Evolutionary conservation across 495 filamentous ascomycete genomes (phyloP).

Genomic region (Lepraria neglecta): DNA sequence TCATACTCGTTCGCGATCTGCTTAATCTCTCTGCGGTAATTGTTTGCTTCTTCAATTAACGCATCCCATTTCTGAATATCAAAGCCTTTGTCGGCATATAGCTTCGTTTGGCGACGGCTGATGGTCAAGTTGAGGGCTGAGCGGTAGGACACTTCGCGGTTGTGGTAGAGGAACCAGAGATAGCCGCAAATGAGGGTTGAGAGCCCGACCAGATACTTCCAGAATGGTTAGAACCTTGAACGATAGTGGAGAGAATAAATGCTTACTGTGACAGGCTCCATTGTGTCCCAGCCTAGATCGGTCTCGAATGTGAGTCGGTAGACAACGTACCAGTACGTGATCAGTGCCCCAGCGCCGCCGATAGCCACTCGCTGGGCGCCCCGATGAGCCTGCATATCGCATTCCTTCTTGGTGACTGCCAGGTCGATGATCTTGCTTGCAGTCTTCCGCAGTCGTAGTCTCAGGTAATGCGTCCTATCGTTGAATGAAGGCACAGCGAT

Average conservation of each 20-base stretch:
- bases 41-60: constrained; percentile 75
- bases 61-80: constrained; percentile 70
- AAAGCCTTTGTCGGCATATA: constrained; percentile 71
- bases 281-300: constrained; percentile 77
- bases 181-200: constrained; percentile 83
- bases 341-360: constrained; percentile 64
- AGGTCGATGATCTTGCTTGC: constrained; percentile 58
- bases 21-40: constrained; percentile 72
- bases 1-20: constrained; percentile 81
- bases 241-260: background rate
- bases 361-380: constrained; percentile 75
- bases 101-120: constrained; percentile 63
- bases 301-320: constrained; percentile 75
- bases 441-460: constrained; percentile 65
- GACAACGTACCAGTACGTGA: constrained; percentile 74
- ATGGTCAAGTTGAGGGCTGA: constrained; percentile 82
- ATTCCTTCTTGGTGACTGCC: constrained; percentile 70
- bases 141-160: constrained; percentile 79
- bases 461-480: constrained; percentile 82
- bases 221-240: constrained; percentile 11
- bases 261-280: constrained; percentile 72
- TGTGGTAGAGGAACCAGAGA: constrained; percentile 90
- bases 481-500: constrained; percentile 81
- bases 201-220: constrained; percentile 70
- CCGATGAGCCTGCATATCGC: constrained; percentile 68